Percentiles rank a stretch among this genome's conserved stretches.
Evolutionary conservation across 495 filamentous ascomycete species (phyloP).

Genomic region (Tuber indicum): DNA sequence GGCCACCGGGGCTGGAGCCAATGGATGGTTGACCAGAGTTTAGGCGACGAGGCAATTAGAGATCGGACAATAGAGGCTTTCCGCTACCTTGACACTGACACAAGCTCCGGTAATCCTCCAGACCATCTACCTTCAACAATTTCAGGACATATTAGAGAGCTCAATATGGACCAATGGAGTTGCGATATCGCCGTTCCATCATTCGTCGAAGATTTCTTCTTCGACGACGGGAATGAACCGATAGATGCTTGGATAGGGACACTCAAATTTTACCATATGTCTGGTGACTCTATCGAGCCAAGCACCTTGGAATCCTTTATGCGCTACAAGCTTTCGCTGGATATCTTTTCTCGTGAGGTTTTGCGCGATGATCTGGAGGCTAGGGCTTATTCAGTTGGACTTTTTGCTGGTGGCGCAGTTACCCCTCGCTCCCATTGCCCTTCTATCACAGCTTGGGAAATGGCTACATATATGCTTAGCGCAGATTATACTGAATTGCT

Average conservation of each 20-base stretch:
- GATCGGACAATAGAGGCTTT: not conserved
- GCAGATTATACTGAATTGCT: not conserved
- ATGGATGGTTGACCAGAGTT: not conserved
- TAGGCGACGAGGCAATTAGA: not conserved
- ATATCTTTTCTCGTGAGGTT: not conserved
- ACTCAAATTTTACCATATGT: not conserved
- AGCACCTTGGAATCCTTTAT: conserved; percentile 1
- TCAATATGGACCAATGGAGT: not conserved
- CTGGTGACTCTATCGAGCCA: not conserved
- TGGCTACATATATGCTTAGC: not conserved
- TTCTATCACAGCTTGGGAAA: not conserved
- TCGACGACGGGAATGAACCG: not conserved
- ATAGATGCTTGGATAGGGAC: not conserved
- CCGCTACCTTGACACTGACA: not conserved
- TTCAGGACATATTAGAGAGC: not conserved
- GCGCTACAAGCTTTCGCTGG: not conserved
- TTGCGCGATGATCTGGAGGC: not conserved
- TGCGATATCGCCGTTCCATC: not conserved
- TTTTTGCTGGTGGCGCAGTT: not conserved
- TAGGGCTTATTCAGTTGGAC: not conserved
- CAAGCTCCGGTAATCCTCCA: not conserved
- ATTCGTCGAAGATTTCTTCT: conserved; percentile 2
- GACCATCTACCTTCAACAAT: not conserved
- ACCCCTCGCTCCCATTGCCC: not conserved
- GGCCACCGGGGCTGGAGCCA: not conserved